Conservation (phyloP, 2,329 filamentous ascomycete genomes). For the Calonectria ilicicola region DNA sequence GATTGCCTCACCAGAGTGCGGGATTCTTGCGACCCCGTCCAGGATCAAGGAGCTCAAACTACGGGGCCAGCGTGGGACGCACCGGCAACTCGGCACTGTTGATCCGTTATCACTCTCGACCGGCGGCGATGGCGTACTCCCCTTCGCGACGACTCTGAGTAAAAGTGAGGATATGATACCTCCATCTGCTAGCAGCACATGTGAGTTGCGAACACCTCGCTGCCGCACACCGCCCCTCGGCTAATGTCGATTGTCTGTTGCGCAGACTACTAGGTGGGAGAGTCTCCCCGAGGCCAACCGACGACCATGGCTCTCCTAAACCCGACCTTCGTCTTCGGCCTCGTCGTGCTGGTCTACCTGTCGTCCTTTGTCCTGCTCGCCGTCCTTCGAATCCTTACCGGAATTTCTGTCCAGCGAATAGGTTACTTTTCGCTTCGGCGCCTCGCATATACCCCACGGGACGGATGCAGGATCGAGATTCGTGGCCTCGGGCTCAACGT, state of each 20-base stretch:
- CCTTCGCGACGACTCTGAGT: conserved; percentile 30
- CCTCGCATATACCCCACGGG: conserved; percentile 88
- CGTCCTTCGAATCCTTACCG: conserved; percentile 90
- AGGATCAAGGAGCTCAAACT: conserved; percentile 20
- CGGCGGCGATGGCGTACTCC: conserved; percentile 43
- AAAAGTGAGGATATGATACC: conserved; percentile 44
- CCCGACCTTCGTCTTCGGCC: conserved; percentile 87
- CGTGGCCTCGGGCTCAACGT: conserved; percentile 88
- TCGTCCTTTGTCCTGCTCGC: conserved; percentile 94
- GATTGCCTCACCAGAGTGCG: conserved; percentile 2
- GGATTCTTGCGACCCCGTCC: neutral
- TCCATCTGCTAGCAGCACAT: conserved; percentile 36
- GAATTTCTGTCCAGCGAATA: conserved; percentile 94
- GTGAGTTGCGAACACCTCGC: conserved; percentile 39
- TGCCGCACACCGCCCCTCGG: conserved; percentile 37
- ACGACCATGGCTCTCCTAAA: conserved; percentile 72
- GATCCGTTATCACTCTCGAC: conserved; percentile 23
- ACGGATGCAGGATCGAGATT: conserved; percentile 91
- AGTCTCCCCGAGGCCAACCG: conserved; percentile 38
- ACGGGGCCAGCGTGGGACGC: conserved; percentile 25
- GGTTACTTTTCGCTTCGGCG: conserved; percentile 93
- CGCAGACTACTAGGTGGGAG: conserved; percentile 41
- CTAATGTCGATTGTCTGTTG: conserved; percentile 31
- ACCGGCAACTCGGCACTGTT: conserved; percentile 37
- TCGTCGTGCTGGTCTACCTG: conserved; percentile 88